These are phyloP conservation scores for Paramecium primaurelia DNA, from an alignment of 73 alveolate species.

Conservation along the genomic window DNA sequence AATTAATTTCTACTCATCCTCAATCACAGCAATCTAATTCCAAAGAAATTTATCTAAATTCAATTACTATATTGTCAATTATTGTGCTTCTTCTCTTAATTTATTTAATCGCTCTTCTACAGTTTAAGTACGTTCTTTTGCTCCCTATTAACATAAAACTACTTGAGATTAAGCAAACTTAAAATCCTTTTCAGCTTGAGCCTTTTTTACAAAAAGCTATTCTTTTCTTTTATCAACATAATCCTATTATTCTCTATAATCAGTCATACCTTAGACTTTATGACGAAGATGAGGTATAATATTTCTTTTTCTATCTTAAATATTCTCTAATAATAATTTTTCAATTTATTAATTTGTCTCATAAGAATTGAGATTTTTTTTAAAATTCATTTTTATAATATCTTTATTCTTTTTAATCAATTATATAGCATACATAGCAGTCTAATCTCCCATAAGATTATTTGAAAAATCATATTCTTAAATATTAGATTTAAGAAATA, in stretches of 20 bases:
- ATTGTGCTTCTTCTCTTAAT: not conserved
- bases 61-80: not conserved
- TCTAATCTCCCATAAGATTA: not conserved
- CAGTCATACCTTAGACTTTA: not conserved
- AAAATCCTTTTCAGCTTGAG: not conserved
- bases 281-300: not conserved
- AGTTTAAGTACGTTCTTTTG: not conserved
- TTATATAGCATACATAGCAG: slow-evolving; percentile 36
- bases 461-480: not conserved
- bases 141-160: not conserved
- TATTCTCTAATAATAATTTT: not conserved
- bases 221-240: not conserved
- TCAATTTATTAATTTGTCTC: not conserved
- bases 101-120: not conserved
- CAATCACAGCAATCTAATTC: not conserved
- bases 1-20: not conserved
- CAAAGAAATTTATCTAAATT: not conserved
- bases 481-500: not conserved
- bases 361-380: slow-evolving; percentile 28
- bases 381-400: not conserved
- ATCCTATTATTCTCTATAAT: not conserved
- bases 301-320: not conserved
- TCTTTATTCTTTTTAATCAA: not conserved
- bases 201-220: not conserved
- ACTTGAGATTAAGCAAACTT: not conserved